These are phyloP conservation scores for Cucumis cinereus DNA, from an alignment of 306 rosid species.

Conservation along the genomic window DNA sequence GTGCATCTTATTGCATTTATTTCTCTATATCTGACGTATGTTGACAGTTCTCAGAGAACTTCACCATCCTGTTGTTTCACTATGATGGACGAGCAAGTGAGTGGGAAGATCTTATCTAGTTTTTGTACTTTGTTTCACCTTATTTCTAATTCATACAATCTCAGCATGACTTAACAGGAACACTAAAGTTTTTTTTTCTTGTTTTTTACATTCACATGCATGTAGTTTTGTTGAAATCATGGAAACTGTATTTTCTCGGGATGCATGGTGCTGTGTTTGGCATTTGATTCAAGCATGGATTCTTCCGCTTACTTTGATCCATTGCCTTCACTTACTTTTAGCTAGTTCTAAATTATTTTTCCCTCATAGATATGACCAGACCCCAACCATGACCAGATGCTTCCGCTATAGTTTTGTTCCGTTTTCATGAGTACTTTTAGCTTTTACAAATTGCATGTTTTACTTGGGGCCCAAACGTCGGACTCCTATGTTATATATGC, in stretches of 20 bases:
- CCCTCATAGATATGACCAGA: background rate
- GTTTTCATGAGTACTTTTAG: too few species aligned
- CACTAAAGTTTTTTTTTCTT: background rate
- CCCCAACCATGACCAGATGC: too few species aligned
- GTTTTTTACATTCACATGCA: background rate
- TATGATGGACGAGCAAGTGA: conserved; percentile 75
- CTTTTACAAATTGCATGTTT: too few species aligned
- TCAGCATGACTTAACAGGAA: background rate
- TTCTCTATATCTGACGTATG: conserved; percentile 10
- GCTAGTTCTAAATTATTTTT: background rate
- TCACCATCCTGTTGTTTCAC: conserved; percentile 81
- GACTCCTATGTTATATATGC: too few species aligned
- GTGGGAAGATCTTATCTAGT: conserved; percentile 39
- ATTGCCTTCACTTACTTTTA: background rate
- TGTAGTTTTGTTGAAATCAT: conserved; percentile 90
- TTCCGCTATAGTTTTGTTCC: too few species aligned
- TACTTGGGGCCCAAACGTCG: too few species aligned
- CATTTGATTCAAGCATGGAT: conserved; percentile 71
- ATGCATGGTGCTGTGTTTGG: conserved; percentile 95
- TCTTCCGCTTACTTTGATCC: background rate
- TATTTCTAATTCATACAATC: background rate
- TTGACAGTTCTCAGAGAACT: conserved; percentile 72
- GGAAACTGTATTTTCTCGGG: conserved; percentile 87
- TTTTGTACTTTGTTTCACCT: background rate
- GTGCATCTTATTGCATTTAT: background rate